Conservation (phyloP, 2,329 filamentous ascomycete genomes). For the Chaetothyriales sp. region DNA sequence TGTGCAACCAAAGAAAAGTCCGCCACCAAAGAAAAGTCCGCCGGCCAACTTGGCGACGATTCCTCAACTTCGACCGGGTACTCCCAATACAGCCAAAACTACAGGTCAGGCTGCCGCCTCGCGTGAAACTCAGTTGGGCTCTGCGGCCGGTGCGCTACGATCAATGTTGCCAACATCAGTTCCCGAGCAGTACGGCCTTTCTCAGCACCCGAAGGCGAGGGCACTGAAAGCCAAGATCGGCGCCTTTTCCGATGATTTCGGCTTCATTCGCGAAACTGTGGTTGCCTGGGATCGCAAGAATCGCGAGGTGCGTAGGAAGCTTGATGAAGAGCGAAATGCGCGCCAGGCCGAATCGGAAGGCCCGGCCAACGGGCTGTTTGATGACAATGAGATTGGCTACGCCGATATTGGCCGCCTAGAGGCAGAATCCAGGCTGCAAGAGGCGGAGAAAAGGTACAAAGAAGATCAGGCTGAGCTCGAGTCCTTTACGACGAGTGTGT, state of each 20-base stretch:
- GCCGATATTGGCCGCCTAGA: conserved; percentile 43
- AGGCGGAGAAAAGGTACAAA: conserved; percentile 37
- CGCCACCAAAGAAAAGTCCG: conserved; percentile 6
- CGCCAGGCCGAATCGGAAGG: conserved; percentile 40
- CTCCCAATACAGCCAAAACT: not conserved
- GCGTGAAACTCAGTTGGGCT: not conserved
- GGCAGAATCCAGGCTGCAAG: conserved; percentile 40
- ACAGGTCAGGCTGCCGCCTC: not conserved
- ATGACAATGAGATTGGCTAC: conserved; percentile 44
- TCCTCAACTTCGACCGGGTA: not conserved
- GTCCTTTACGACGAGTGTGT: conserved; percentile 37
- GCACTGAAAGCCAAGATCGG: conserved; percentile 8
- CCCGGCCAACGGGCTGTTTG: conserved; percentile 41
- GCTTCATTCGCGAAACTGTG: conserved; percentile 29
- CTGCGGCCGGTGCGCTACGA: not conserved
- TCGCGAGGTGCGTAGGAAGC: conserved; percentile 29
- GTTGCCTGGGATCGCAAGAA: conserved; percentile 36
- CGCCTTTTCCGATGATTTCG: conserved; percentile 27
- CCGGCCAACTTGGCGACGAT: conserved; percentile 6
- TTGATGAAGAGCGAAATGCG: conserved; percentile 35
- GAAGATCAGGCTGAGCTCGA: conserved; percentile 41
- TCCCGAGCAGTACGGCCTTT: not conserved
- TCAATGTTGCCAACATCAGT: not conserved
- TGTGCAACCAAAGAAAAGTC: conserved; percentile 8
- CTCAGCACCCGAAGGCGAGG: conserved; percentile 6